phyloP scores from a whole-genome alignment of 2,329 filamentous ascomycete species.

The Pochonia chlamydosporia region DNA sequence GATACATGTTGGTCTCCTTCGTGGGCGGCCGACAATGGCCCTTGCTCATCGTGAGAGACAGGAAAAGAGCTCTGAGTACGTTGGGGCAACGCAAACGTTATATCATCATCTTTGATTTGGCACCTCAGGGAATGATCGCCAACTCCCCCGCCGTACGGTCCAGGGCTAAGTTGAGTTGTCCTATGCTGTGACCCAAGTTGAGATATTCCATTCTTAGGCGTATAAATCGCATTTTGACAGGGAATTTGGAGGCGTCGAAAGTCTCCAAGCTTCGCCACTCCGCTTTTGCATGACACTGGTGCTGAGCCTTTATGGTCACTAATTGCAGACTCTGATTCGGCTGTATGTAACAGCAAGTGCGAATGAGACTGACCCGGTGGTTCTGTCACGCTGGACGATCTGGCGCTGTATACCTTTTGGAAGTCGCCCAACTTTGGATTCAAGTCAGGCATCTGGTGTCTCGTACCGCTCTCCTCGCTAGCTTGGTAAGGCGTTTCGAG shows the following conservation, averaged over 20 bases:
- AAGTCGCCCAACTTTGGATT: slow-evolving; percentile 10
- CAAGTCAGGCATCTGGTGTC: neutral
- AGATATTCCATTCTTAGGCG: too few relatives aligned
- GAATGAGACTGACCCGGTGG: neutral
- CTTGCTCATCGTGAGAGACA: too few relatives aligned
- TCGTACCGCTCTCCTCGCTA: neutral
- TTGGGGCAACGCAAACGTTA: too few relatives aligned
- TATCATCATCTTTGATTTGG: too few relatives aligned
- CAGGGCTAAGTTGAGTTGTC: too few relatives aligned
- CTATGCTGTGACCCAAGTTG: too few relatives aligned
- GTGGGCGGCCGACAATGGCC: too few relatives aligned
- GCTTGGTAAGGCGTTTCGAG: neutral
- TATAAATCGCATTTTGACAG: neutral
- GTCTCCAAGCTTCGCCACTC: slow-evolving; percentile 3
- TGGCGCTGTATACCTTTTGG: neutral
- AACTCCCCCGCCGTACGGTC: too few relatives aligned
- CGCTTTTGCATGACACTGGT: neutral
- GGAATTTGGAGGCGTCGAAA: slow-evolving; percentile 1
- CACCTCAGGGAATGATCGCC: too few relatives aligned
- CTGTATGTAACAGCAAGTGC: neutral
- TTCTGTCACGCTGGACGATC: neutral
- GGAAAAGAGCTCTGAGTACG: too few relatives aligned
- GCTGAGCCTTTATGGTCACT: neutral
- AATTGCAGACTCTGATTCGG: neutral
- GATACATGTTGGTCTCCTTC: too few relatives aligned